Base-by-base conservation (phyloP, 148 eudicot genomes). In the Vaccinium corymbosum region DNA sequence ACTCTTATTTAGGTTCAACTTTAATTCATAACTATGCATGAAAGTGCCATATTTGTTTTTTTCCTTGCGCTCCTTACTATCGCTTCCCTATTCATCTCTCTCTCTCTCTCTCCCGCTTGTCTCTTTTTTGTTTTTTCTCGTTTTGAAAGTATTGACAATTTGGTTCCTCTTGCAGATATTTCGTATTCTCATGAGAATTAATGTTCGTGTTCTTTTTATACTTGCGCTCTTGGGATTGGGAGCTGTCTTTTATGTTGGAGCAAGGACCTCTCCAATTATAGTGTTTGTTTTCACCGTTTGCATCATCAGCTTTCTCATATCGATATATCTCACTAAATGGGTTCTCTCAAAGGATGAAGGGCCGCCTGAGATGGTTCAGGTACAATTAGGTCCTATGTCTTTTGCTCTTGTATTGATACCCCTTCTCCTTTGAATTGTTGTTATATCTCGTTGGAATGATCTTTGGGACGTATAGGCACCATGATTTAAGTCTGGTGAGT, bases 321-420 rank as follows among this genome's bases (percentile, higher is more conserved):
- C 99, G 6, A 68, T 92, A 81, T 94, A 97, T 86, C 93, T 97
- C 38, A 90, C 94, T 42, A 97, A 94, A 89, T 97, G 99, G 99
- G 99, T 97, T 56, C 92, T 97, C 42, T 15, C 94, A 56, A 97
- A 97, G 90, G 99, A 97, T 87, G 99, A 97, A 87, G 99, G 99
- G 83, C 99, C 99, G 82, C 95, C 95, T 68, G 99, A 97, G 88
- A 97, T 97, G 99, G 93, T 83, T 56, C 90, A 94, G 99, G 99
- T 97, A 90, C 78, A 82, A 77, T 32, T 73, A 57, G 75, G 25
- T 76, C 82, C 77, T 57, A 27, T 25, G 50, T 19, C 55, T 82
- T 32, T 81, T 12, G n/a, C 55, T 16, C 59, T 22, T 4, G 13
- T 66, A 53, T 72, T 52, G 22, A n/a, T 52, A 22, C 22, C 50